Percentiles rank a stretch among this genome's conserved stretches.
phyloP scores from a whole-genome alignment of 768 basidiomycete genomes.

The Leccinum variicolor region DNA sequence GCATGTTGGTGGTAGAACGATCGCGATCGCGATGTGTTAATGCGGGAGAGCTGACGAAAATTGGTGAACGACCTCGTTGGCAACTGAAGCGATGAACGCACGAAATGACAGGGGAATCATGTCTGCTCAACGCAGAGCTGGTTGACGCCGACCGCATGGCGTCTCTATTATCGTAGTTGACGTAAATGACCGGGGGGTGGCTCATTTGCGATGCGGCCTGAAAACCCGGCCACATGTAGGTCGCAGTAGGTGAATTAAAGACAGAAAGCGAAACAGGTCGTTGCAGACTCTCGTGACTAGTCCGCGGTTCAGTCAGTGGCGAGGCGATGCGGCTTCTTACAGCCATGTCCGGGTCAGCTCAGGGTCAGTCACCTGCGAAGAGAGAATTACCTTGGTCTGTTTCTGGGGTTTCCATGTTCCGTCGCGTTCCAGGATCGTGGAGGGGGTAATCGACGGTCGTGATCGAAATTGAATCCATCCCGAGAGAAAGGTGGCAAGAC shows the following conservation, averaged over 20 bases:
- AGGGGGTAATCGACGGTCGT: conserved; percentile 31
- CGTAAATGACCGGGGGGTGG: conserved; percentile 38
- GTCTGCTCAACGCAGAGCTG: conserved; percentile 27
- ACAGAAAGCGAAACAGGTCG: conserved; percentile 38
- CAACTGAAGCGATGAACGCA: conserved; percentile 23
- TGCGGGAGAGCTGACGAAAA: conserved; percentile 27
- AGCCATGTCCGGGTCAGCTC: conserved; percentile 18
- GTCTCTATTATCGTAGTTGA: conserved; percentile 32
- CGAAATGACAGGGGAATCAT: conserved; percentile 29
- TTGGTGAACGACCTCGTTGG: conserved; percentile 13
- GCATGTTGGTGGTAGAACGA: conserved; percentile 26
- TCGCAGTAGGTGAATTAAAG: conserved; percentile 42
- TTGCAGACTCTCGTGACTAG: conserved; percentile 24
- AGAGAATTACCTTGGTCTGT: conserved; percentile 25
- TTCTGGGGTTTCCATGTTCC: conserved; percentile 20
- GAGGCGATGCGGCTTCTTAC: conserved; percentile 22
- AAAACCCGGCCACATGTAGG: conserved; percentile 47
- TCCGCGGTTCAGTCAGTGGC: conserved; percentile 17
- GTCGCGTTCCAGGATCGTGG: conserved; percentile 30
- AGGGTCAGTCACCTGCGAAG: conserved; percentile 4
- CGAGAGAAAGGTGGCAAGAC: conserved; percentile 31
- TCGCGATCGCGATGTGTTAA: conserved; percentile 27
- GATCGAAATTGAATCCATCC: conserved; percentile 32
- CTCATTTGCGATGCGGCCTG: conserved; percentile 43
- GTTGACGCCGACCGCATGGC: conserved; percentile 31